Conservation (phyloP, 1,139 yeast genomes). For the Kurtzmaniella quercitrusa region DNA sequence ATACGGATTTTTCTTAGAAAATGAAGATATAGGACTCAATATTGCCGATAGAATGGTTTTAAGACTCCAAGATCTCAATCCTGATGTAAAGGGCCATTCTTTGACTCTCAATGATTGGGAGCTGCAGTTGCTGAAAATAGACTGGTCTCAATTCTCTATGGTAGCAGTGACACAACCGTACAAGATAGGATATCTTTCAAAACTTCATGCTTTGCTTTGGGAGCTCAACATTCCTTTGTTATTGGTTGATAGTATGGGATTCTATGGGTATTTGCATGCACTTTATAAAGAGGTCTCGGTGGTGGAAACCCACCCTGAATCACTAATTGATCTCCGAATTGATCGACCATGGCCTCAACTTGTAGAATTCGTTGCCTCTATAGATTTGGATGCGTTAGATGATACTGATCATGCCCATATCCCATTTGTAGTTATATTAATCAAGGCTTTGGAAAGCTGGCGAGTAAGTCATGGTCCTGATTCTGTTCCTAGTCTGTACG, state of each 20-base stretch:
- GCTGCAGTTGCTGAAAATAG: slow-evolving; percentile 13
- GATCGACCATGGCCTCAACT: slow-evolving; percentile 76
- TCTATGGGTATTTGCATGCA: slow-evolving; percentile 62
- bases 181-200: slow-evolving; percentile 12
- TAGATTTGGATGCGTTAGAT: slow-evolving; percentile 44
- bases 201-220: slow-evolving; percentile 39
- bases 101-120: slow-evolving; percentile 10
- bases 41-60: slow-evolving; percentile 36
- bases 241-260: slow-evolving; percentile 52
- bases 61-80: slow-evolving; percentile 54
- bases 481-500: slow-evolving; percentile 37
- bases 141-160: slow-evolving; percentile 51
- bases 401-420: slow-evolving; percentile 60
- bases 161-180: slow-evolving; percentile 42
- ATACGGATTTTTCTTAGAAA: slow-evolving; percentile 59
- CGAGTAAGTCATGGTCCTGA: slow-evolving; percentile 17
- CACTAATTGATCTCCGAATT: slow-evolving; percentile 64
- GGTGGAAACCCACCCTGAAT: slow-evolving; percentile 70
- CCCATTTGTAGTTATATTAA: slow-evolving; percentile 67
- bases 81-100: slow-evolving; percentile 46
- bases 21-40: slow-evolving; percentile 40
- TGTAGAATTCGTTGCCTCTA: slow-evolving; percentile 44
- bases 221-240: slow-evolving; percentile 49
- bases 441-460: slow-evolving; percentile 53
- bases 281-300: slow-evolving; percentile 53